Conservation (phyloP, 225 moss, liverwort and hornwort species). For the Bryoerythrophyllum caledonicum region DNA sequence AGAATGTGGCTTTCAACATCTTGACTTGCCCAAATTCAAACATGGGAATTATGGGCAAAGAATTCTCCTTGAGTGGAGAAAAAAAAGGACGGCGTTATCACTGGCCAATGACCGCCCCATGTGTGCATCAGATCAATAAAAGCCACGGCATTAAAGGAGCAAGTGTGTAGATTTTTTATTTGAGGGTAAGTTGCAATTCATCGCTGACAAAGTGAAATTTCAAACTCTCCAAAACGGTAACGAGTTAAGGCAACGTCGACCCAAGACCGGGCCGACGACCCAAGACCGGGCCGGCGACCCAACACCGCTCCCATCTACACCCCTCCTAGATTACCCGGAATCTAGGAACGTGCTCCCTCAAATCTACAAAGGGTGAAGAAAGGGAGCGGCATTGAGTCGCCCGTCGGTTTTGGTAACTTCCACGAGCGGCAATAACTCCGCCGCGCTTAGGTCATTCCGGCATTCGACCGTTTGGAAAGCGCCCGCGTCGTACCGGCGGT, state of each 20-base stretch:
- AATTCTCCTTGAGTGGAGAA: neutral
- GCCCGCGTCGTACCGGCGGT: slow-evolving; percentile 19
- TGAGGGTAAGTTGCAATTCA: neutral
- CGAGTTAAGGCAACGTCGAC: no score
- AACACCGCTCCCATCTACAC: no score
- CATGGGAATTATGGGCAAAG: neutral
- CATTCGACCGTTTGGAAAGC: slow-evolving; percentile 66
- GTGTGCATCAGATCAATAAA: neutral
- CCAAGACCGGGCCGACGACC: no score
- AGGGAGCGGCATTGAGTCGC: no score
- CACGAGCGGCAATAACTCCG: neutral
- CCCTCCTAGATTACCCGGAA: no score
- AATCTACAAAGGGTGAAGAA: no score
- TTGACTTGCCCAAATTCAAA: neutral
- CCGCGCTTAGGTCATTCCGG: slow-evolving; percentile 34
- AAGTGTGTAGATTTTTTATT: neutral
- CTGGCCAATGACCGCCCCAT: neutral
- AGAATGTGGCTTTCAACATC: neutral
- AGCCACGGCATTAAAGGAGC: neutral
- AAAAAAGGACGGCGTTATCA: neutral
- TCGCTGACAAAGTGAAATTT: slow-evolving; percentile 36
- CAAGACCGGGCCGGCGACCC: no score
- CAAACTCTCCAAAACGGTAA: slow-evolving; percentile 38
- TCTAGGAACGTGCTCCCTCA: no score
- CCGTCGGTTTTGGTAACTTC: no score